These are phyloP conservation scores for Phylloporus scabripes DNA, from an alignment of 768 basidiomycete genomes.

Conservation along the genomic window DNA sequence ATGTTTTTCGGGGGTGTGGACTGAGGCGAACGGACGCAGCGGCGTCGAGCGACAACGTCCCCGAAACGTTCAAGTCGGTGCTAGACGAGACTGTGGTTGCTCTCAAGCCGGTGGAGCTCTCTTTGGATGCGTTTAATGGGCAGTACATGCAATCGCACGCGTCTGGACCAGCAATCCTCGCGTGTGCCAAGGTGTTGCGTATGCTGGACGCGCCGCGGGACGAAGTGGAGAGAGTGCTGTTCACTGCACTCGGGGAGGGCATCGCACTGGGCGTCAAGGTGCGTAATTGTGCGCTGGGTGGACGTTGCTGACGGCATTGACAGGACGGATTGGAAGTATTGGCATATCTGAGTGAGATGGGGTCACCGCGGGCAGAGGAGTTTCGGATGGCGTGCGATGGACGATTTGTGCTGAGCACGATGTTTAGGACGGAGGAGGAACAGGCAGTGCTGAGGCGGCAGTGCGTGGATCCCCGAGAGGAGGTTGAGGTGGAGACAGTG, in stretches of 20 bases:
- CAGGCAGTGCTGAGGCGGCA: conserved; percentile 35
- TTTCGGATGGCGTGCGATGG: conserved; percentile 51
- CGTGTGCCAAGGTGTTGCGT: conserved; percentile 52
- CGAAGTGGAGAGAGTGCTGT: conserved; percentile 58
- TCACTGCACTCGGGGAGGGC: conserved; percentile 42
- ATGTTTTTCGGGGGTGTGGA: not conserved
- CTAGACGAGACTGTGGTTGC: conserved; percentile 43
- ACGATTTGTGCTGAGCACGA: conserved; percentile 56
- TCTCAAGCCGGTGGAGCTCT: conserved; percentile 52
- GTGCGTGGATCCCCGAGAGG: conserved; percentile 19
- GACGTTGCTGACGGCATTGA: not conserved
- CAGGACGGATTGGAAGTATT: conserved; percentile 51
- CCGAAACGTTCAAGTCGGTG: conserved; percentile 45
- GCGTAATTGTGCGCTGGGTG: conserved; percentile 4
- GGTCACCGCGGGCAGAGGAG: conserved; percentile 53
- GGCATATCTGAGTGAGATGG: conserved; percentile 43
- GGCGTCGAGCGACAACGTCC: conserved; percentile 38
- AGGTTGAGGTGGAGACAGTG: conserved; percentile 18
- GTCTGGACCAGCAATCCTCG: conserved; percentile 51
- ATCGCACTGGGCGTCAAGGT: conserved; percentile 47
- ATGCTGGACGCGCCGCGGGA: conserved; percentile 43
- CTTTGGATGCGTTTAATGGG: conserved; percentile 64
- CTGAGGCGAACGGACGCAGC: conserved; percentile 31
- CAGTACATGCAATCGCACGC: conserved; percentile 68
- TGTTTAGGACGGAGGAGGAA: conserved; percentile 58